Evolutionary conservation across 192 early-diverging fungal genomes (phyloP), one percentile per base, ranked within the genome.

Genomic region (Coemansia erecta): DNA sequence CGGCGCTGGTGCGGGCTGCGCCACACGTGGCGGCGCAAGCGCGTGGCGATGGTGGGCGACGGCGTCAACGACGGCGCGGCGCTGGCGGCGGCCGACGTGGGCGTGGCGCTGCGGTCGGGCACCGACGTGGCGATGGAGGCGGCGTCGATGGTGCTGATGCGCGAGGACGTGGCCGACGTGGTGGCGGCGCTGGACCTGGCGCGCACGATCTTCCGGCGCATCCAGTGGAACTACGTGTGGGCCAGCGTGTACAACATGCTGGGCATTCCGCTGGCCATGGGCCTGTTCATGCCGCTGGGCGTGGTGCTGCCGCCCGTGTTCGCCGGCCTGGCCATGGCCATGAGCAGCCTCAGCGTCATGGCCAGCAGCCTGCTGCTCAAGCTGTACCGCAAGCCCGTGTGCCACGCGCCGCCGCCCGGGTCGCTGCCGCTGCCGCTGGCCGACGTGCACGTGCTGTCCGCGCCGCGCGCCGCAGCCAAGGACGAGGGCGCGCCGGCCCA

Each of bases 91-190:
- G 82, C 90, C 9, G 85, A 97, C 60, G 72, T 98, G 13, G 94
- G 94, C 0, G 91, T 98, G 63, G 92, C 94, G 0, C 71, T 97
- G 23, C 88, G 85, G 55, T 90, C 88, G 1, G 96, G 94, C 5
- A 94, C 96, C 0, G 96, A 98, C 72, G 92, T 98, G 45, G 96
- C 94, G 0, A 89, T 97, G 80, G 94, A 94, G 61, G 93, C 96
- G 4, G 96, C 96, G 0, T 81, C 85, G 45, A 89, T 98, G 52
- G 91, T 98, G 14, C 81, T 98, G 46, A 94, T 96, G 94, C 84
- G 89, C 39, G 86, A 90, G 14, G 91, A 95, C 54, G 68, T 98
- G 15, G 71, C 83, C 0, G 92, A 94, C 58, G 91, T 98, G 0
- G 92, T 96, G 2, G 82, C 86, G 0, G 91, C 92, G 0, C 70